Evolutionary conservation across 495 filamentous ascomycete genomes (phyloP), one percentile per base, ranked within the genome.

Genomic region (Aspergillus taichungensis): DNA sequence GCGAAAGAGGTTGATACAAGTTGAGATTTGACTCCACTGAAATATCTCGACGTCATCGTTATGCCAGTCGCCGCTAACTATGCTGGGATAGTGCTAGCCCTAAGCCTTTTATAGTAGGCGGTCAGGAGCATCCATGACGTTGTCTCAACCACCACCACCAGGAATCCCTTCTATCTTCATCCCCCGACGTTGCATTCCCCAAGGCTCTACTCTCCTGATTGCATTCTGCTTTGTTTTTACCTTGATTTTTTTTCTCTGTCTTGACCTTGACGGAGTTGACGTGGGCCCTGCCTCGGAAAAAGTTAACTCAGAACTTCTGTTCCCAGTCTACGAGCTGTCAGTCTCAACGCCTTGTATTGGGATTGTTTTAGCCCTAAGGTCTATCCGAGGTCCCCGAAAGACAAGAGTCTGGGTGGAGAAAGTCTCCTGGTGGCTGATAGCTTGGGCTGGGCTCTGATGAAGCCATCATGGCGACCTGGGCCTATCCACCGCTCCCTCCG

Each of bases 401-500:
- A 18, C 40, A 39, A 49, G 30, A 45, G 8, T 29, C 28, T 6
- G 29, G 28, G 12, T 13, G 24, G 34, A 40, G 28, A 8, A 29
- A 34, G 33, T 30, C 24, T 33, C 31, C n/a, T 2, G 13, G 13
- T 37, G 13, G 9, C 5, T 37, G 7, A 8, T 13, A 1, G 14
- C 30, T 39, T 45, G 34, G 39, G 31, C 32, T 40, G 34, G 8
- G 30, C 35, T 18, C 36, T 36, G 13, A 38, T 27, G 28, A 24
- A 11, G 28, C 32, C 45, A 67, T 47, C 47, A 90, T 90, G 85
- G 82, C 85, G 36, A 81, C 85, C 38, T 79, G 81, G 57, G 81
- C 85, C 45, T 88, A 80, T 71, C 87, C 87, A 61, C 83, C 80
- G 45, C 73, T 90, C 41, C 61, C 81, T 38, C 67, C 73, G 12